These are phyloP conservation scores for Sugiyamaella xylanicola DNA, from an alignment of 1,139 yeast species.

Conservation along the genomic window DNA sequence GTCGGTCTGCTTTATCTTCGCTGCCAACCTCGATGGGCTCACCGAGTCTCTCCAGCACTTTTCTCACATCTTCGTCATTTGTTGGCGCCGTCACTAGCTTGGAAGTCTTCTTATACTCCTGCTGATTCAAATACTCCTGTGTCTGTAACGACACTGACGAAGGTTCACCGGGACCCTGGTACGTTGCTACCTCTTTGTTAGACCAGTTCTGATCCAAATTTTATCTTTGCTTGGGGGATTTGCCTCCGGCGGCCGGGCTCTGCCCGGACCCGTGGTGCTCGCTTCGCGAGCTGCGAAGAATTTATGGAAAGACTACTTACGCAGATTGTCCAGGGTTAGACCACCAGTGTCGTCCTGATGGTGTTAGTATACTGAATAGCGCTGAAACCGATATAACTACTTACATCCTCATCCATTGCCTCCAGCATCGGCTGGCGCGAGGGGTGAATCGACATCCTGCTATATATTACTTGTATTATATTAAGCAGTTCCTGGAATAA, in stretches of 20 bases:
- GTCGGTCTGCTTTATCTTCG: slow-evolving; percentile 63
- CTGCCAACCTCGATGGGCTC: slow-evolving; percentile 52
- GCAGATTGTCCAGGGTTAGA: slow-evolving; percentile 15
- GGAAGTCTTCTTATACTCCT: slow-evolving; percentile 30
- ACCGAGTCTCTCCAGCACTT: slow-evolving; percentile 50
- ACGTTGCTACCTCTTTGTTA: slow-evolving; percentile 16
- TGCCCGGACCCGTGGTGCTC: background rate
- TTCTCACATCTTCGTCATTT: slow-evolving; percentile 60
- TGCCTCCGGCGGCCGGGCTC: background rate
- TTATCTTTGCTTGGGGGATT: background rate
- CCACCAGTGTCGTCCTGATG: slow-evolving; percentile 10
- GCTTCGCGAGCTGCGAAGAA: no score
- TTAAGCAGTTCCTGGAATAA: no score
- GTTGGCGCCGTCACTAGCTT: slow-evolving; percentile 55
- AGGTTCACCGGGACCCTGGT: slow-evolving; percentile 1
- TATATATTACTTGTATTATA: no score
- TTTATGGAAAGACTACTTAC: slow-evolving; percentile 9
- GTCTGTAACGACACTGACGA: slow-evolving; percentile 27
- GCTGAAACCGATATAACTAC: background rate
- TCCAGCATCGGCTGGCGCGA: slow-evolving; percentile 28
- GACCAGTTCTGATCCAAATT: background rate
- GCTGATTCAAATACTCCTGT: slow-evolving; percentile 33
- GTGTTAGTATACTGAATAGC: slow-evolving; percentile 9
- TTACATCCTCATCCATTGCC: slow-evolving; percentile 25
- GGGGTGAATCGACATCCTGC: slow-evolving; percentile 31